Percentiles rank a stretch among this genome's conserved stretches.
These are phyloP conservation scores for Trichoderma sp. DNA, from an alignment of 2,329 filamentous ascomycete genomes.

Conservation along the genomic window DNA sequence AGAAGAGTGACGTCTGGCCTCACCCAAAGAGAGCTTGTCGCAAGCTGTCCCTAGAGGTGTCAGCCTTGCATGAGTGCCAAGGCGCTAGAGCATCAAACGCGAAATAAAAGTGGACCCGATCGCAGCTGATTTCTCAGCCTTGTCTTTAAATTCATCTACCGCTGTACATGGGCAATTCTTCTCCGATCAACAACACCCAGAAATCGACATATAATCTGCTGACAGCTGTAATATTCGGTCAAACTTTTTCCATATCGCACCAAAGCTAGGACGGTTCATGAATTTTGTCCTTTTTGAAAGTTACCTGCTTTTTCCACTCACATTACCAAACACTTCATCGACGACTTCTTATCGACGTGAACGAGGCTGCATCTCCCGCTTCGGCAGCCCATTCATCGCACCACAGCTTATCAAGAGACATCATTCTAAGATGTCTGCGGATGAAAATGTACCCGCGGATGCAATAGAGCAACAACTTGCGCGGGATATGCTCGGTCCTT, in stretches of 20 bases:
- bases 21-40: slow-evolving; percentile 13
- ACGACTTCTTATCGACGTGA: not conserved
- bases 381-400: not conserved
- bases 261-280: not conserved
- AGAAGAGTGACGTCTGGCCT: slow-evolving; percentile 17
- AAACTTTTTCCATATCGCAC: not conserved
- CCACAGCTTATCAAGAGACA: not conserved
- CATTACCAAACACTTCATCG: not conserved
- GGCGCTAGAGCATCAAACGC: slow-evolving; percentile 8
- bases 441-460: not conserved
- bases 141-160: slow-evolving; percentile 11
- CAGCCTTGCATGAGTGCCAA: slow-evolving; percentile 22
- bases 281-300: not conserved
- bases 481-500: slow-evolving; percentile 6
- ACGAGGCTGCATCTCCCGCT: not conserved
- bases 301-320: not conserved
- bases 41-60: slow-evolving; percentile 25
- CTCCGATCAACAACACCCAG: not conserved
- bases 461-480: not conserved
- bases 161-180: not conserved
- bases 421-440: not conserved
- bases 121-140: slow-evolving; percentile 8
- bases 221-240: not conserved
- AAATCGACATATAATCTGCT: not conserved
- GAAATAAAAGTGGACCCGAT: not conserved